phyloP scores from a whole-genome alignment of 2,329 filamentous ascomycete species.

The Didymella pomorum region DNA sequence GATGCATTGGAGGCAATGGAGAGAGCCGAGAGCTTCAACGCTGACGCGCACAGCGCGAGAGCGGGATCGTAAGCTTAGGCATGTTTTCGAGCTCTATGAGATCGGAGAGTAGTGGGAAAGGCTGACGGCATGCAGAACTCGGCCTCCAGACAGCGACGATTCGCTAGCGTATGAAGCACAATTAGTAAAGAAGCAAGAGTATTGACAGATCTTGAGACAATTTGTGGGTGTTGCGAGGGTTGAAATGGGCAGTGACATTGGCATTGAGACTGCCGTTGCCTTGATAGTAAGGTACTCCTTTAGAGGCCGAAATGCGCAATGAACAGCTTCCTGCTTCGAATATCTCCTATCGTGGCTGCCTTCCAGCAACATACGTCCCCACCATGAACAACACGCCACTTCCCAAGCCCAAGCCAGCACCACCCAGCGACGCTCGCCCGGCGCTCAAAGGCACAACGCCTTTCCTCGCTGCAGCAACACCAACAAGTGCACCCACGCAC shows the following conservation, averaged over 20 bases:
- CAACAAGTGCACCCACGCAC: conserved; percentile 47
- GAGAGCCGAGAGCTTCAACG: conserved; percentile 32
- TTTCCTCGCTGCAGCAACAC: conserved; percentile 40
- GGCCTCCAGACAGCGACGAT: not conserved
- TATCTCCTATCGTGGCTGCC: conserved; percentile 15
- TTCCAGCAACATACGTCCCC: conserved; percentile 28
- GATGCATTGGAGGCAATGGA: conserved; percentile 43
- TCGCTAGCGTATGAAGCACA: not conserved
- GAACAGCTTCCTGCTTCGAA: not conserved
- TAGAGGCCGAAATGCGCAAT: no score
- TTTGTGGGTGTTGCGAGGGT: not conserved
- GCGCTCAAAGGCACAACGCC: conserved; percentile 37
- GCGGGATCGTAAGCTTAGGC: conserved; percentile 2
- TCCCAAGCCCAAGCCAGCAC: conserved; percentile 59
- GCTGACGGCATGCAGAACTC: not conserved
- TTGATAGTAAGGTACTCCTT: not conserved
- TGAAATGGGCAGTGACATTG: no score
- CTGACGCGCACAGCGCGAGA: not conserved
- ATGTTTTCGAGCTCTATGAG: not conserved
- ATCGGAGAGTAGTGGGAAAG: not conserved
- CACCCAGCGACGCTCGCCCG: conserved; percentile 55
- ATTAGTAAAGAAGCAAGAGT: not conserved
- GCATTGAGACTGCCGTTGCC: not conserved
- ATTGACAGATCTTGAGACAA: not conserved
- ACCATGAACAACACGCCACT: conserved; percentile 58